Conservation (phyloP, 2,329 filamentous ascomycete genomes). For the Setomelanomma holmii region DNA sequence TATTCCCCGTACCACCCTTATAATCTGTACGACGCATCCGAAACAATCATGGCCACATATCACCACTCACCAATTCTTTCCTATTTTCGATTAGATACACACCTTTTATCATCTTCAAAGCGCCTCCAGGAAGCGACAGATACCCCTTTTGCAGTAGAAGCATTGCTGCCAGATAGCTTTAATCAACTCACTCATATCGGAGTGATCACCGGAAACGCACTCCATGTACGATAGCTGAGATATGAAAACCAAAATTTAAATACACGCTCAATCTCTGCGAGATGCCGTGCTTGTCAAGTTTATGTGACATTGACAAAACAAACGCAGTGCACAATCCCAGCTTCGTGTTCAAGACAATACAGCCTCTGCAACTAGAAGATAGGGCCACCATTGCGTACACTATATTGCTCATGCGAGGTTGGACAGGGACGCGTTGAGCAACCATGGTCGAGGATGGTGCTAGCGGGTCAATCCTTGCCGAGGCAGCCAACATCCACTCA, state of each 20-base stretch:
- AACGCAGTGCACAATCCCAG: too few relatives aligned
- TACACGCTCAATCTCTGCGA: too few relatives aligned
- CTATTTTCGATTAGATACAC: background rate
- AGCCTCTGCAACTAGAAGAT: too few relatives aligned
- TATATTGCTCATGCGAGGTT: too few relatives aligned
- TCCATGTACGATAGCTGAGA: background rate
- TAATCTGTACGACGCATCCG: constrained; percentile 29
- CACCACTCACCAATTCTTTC: constrained; percentile 4
- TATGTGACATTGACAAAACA: too few relatives aligned
- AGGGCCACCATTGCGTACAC: too few relatives aligned
- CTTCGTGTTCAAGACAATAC: too few relatives aligned
- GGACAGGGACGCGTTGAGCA: too few relatives aligned
- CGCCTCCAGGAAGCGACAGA: constrained; percentile 3
- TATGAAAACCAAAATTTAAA: background rate
- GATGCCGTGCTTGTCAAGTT: too few relatives aligned
- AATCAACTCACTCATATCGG: background rate
- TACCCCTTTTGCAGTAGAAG: constrained; percentile 3
- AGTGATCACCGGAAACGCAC: background rate
- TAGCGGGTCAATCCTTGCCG: constrained; percentile 5
- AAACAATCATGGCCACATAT: constrained; percentile 9
- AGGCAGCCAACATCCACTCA: constrained; percentile 4
- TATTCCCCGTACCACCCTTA: constrained; percentile 24
- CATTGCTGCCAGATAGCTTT: constrained; percentile 4
- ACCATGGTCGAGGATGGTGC: too few relatives aligned
- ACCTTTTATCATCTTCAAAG: constrained; percentile 1